Conservation (phyloP, 2,329 filamentous ascomycete genomes). For the Beauveria sp. region DNA sequence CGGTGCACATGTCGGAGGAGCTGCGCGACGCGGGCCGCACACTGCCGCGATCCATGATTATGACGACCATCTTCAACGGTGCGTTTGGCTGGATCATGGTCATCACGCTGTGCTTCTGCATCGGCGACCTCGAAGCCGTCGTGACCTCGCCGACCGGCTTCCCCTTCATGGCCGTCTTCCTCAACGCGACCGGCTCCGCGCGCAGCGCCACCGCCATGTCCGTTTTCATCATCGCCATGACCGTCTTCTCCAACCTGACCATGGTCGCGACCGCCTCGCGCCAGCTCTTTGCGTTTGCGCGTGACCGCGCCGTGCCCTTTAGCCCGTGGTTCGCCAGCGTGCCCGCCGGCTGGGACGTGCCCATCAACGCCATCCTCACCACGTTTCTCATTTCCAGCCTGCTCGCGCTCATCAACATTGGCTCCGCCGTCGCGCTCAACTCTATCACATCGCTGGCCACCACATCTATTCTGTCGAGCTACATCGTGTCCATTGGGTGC, state of each 20-base stretch:
- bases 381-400: constrained; percentile 37
- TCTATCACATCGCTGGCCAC: constrained; percentile 45
- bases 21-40: constrained; percentile 23
- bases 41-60: constrained; percentile 27
- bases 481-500: constrained; percentile 40
- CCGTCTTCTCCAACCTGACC: constrained; percentile 20
- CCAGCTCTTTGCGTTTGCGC: constrained; percentile 24
- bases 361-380: constrained; percentile 11
- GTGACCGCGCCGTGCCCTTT: constrained; percentile 26
- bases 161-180: constrained; percentile 24
- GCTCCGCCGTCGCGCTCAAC: constrained; percentile 43
- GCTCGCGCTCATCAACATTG: constrained; percentile 43
- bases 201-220: constrained; percentile 20
- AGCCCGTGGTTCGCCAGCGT: constrained; percentile 8
- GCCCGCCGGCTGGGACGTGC: constrained; percentile 15
- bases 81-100: constrained; percentile 27
- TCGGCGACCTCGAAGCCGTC: constrained; percentile 23
- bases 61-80: constrained; percentile 25
- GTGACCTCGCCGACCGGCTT: constrained; percentile 17
- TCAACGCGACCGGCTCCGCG: constrained; percentile 17
- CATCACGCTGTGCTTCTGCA: constrained; percentile 26
- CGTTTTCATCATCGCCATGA: constrained; percentile 20
- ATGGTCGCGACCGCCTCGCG: constrained; percentile 23
- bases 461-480: constrained; percentile 42
- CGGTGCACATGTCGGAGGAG: constrained; percentile 30